These are phyloP conservation scores for Rhododendron vialii DNA, from an alignment of 148 eudicot genomes.

Conservation along the genomic window DNA sequence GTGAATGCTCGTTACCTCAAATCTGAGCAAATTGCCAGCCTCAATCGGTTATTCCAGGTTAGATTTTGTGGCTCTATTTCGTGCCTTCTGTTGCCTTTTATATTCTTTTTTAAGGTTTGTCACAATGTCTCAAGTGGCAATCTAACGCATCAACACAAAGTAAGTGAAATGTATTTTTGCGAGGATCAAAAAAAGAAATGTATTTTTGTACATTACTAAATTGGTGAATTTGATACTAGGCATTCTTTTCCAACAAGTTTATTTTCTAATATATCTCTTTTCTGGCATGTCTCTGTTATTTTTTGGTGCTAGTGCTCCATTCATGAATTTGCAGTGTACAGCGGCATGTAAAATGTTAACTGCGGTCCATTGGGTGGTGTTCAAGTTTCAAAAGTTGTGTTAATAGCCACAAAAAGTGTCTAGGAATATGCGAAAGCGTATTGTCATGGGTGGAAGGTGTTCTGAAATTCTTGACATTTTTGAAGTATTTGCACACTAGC, in stretches of 20 bases:
- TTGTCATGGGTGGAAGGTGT: not conserved
- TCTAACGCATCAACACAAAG: not conserved
- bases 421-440: not conserved
- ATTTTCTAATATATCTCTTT: not conserved
- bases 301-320: not conserved
- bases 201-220: not conserved
- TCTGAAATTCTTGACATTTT: not conserved
- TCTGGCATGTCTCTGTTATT: not conserved
- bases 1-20: constrained; percentile 42
- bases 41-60: constrained; percentile 72
- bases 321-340: not conserved
- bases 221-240: not conserved
- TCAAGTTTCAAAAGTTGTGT: not conserved
- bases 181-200: no score
- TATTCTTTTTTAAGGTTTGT: not conserved
- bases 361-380: not conserved
- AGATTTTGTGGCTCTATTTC: constrained; percentile 1
- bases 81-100: not conserved
- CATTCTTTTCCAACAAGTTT: not conserved
- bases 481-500: not conserved
- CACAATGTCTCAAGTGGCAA: not conserved
- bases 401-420: not conserved
- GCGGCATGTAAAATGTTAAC: not conserved
- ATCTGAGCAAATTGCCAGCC: constrained; percentile 50
- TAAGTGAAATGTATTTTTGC: not conserved